These are phyloP conservation scores for Fusarium odoratissimum DNA, from an alignment of 2,329 filamentous ascomycete genomes.

Conservation along the genomic window DNA sequence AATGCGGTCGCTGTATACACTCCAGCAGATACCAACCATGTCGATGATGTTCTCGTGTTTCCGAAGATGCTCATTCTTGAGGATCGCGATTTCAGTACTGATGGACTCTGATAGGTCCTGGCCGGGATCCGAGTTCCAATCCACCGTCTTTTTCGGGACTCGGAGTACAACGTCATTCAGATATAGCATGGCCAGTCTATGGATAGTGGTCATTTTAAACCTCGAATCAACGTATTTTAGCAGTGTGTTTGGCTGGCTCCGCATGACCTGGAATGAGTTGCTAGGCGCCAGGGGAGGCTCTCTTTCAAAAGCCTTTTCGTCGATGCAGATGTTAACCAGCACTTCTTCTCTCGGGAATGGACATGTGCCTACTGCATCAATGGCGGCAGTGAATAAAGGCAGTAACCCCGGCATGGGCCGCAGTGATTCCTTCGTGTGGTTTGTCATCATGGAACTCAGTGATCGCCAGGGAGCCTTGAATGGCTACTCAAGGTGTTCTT, in stretches of 20 bases:
- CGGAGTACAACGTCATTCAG: not conserved
- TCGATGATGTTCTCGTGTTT: not conserved
- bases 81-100: not conserved
- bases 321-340: not conserved
- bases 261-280: not conserved
- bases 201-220: not conserved
- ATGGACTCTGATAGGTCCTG: not conserved
- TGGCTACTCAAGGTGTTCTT: not conserved
- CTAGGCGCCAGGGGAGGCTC: not conserved
- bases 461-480: not conserved
- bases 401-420: not conserved
- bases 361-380: not conserved
- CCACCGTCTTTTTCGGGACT: accelerated
- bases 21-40: not conserved
- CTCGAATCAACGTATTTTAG: not conserved
- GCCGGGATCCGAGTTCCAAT: accelerated
- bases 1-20: accelerated
- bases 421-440: accelerated
- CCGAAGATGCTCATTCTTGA: not conserved
- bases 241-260: not conserved
- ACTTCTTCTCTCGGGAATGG: not conserved
- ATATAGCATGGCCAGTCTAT: not conserved
- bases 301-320: not conserved
- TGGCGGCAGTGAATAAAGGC: not conserved
- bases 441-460: not conserved